phyloP scores from a whole-genome alignment of 148 eudicot genomes.

The Silene uniflora region DNA sequence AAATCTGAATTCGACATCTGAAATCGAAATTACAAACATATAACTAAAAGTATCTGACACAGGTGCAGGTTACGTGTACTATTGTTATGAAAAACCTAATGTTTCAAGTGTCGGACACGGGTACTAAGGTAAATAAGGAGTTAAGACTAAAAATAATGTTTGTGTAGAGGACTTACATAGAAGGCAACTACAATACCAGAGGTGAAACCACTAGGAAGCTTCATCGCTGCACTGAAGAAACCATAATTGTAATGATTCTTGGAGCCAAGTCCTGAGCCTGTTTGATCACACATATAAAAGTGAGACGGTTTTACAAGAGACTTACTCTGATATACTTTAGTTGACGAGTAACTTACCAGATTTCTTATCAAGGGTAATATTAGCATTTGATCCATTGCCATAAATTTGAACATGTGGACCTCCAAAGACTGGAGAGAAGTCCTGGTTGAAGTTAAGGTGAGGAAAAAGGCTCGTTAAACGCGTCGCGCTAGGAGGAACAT shows the following conservation, averaged over 20 bases:
- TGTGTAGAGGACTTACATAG: slow-evolving; percentile 87
- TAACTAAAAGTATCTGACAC: too few relatives aligned
- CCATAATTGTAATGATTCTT: slow-evolving; percentile 59
- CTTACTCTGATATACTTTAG: background rate
- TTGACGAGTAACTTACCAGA: slow-evolving; percentile 38
- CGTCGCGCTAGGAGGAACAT: slow-evolving; percentile 43
- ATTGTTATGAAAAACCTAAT: too few relatives aligned
- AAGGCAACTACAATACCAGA: slow-evolving; percentile 92
- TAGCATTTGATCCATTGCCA: slow-evolving; percentile 57
- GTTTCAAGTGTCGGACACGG: too few relatives aligned
- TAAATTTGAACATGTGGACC: slow-evolving; percentile 42
- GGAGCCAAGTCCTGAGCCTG: slow-evolving; percentile 78
- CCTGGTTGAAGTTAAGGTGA: slow-evolving; percentile 39
- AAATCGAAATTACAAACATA: background rate
- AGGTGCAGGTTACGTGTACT: too few relatives aligned
- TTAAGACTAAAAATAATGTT: too few relatives aligned
- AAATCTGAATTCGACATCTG: slow-evolving; percentile 73
- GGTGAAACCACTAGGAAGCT: slow-evolving; percentile 79
- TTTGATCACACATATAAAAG: background rate
- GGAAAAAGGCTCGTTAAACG: slow-evolving; percentile 47
- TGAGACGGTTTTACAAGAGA: background rate
- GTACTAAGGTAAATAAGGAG: too few relatives aligned
- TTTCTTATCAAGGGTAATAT: slow-evolving; percentile 54
- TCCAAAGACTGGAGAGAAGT: slow-evolving; percentile 50
- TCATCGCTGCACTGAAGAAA: slow-evolving; percentile 78